These are phyloP conservation scores for Dactylellina cionopaga DNA, from an alignment of 2,329 filamentous ascomycete species.

Conservation along the genomic window DNA sequence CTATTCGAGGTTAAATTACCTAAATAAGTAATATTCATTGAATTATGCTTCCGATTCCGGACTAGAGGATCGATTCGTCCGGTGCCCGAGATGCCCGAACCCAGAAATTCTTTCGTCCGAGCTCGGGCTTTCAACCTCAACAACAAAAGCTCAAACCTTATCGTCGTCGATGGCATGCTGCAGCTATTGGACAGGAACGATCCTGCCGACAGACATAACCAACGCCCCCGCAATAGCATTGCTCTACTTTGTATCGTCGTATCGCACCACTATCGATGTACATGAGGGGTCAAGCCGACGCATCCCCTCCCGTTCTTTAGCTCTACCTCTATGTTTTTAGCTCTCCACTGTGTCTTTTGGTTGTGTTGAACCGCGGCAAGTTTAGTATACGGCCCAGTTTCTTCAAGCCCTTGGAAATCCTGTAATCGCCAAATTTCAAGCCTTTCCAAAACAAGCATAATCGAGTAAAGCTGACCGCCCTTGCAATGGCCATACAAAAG, in stretches of 20 bases:
- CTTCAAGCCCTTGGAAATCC: too few relatives aligned
- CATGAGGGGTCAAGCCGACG: too few relatives aligned
- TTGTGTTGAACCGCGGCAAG: too few relatives aligned
- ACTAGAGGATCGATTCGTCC: constrained; percentile 11
- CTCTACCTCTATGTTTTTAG: too few relatives aligned
- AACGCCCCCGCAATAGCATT: background rate
- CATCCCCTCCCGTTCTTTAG: too few relatives aligned
- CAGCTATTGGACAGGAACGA: constrained; percentile 49
- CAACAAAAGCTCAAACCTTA: constrained; percentile 3
- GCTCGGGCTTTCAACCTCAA: constrained; percentile 30
- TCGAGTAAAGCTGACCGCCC: too few relatives aligned
- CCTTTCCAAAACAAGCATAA: too few relatives aligned
- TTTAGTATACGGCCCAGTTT: too few relatives aligned
- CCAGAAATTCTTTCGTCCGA: constrained; percentile 51
- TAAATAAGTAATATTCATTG: background rate
- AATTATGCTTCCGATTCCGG: constrained; percentile 6
- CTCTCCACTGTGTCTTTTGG: too few relatives aligned
- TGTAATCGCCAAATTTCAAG: too few relatives aligned
- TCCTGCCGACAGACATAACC: background rate
- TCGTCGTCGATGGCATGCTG: constrained; percentile 27
- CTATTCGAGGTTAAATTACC: constrained; percentile 3
- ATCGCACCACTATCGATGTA: too few relatives aligned
- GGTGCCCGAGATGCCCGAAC: constrained; percentile 48
- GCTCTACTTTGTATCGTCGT: background rate
- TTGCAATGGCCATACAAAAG: too few relatives aligned